phyloP scores from a whole-genome alignment of 2,329 filamentous ascomycete species.

The Curvularia hawaiiensis region DNA sequence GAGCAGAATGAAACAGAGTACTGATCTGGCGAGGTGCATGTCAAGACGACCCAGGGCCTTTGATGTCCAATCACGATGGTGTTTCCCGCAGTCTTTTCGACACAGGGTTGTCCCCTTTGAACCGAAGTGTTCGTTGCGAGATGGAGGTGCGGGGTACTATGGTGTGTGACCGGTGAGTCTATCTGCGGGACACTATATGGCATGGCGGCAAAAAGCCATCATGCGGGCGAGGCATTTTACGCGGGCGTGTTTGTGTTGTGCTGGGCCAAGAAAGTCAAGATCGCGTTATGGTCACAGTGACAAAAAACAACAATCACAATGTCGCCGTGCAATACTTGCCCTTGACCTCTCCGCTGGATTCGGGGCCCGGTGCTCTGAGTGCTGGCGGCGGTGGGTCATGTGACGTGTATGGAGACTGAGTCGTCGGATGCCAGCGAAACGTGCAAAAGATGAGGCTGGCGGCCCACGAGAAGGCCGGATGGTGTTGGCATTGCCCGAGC shows the following conservation, averaged over 20 bases:
- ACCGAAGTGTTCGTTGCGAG: neutral
- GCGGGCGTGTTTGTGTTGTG: conserved; percentile 19
- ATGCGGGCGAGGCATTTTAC: conserved; percentile 45
- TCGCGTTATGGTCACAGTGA: conserved; percentile 15
- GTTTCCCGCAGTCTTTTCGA: conserved; percentile 9
- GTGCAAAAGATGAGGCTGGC: neutral
- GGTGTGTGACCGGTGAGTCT: conserved; percentile 14
- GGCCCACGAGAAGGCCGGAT: conserved; percentile 22
- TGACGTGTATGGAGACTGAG: neutral
- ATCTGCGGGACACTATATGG: neutral
- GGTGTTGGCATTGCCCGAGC: conserved; percentile 28
- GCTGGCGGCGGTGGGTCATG: neutral
- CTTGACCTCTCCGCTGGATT: neutral
- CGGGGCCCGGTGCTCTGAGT: neutral
- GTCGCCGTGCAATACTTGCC: neutral
- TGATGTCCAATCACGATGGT: conserved; percentile 23
- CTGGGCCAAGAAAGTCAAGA: conserved; percentile 22
- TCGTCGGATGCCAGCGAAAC: neutral
- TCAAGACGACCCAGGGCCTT: conserved; percentile 8
- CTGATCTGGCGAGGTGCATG: neutral
- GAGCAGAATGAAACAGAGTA: conserved; percentile 20
- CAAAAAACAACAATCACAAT: neutral
- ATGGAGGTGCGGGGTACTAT: conserved; percentile 9
- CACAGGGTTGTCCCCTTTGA: neutral
- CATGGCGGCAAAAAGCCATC: conserved; percentile 16